These are phyloP conservation scores for Fusarium sp. DNA, from an alignment of 2,329 filamentous ascomycete species.

Conservation along the genomic window DNA sequence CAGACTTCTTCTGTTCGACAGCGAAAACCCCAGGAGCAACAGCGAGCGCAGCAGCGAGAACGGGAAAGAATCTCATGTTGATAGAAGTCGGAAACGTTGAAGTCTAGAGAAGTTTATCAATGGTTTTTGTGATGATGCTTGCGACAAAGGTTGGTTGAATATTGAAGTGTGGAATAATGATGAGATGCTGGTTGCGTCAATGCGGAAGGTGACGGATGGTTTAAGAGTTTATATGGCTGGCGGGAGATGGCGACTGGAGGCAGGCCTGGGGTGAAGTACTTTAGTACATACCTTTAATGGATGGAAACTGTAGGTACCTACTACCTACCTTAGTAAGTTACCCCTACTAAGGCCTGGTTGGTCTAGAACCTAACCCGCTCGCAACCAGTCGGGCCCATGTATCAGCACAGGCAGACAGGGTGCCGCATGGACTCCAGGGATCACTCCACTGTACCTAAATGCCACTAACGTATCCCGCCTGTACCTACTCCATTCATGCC, in stretches of 20 bases:
- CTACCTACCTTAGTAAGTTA: not conserved
- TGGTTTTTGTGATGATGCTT: not conserved
- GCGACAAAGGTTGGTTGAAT: constrained; percentile 5
- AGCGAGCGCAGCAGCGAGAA: constrained; percentile 66
- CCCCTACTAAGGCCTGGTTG: constrained; percentile 4
- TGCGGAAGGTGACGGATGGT: constrained; percentile 14
- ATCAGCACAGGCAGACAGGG: constrained; percentile 2
- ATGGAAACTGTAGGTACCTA: not conserved
- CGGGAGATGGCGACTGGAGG: constrained; percentile 14
- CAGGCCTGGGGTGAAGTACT: not conserved
- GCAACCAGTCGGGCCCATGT: not conserved
- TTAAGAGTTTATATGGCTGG: constrained; percentile 32
- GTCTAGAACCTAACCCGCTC: constrained; percentile 10
- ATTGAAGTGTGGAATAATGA: constrained; percentile 3
- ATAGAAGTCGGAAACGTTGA: constrained; percentile 1
- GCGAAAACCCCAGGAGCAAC: constrained; percentile 69
- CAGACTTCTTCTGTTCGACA: constrained; percentile 74
- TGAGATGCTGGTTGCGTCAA: constrained; percentile 23
- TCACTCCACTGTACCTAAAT: constrained; percentile 27
- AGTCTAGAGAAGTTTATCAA: not conserved
- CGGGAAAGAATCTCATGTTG: constrained; percentile 72
- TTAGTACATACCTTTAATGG: not conserved
- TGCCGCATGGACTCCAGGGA: constrained; percentile 9
- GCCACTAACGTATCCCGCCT: no score
- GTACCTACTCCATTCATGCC: not conserved